Conservation (phyloP, 306 rosid species). For the Vigna hirtella region DNA sequence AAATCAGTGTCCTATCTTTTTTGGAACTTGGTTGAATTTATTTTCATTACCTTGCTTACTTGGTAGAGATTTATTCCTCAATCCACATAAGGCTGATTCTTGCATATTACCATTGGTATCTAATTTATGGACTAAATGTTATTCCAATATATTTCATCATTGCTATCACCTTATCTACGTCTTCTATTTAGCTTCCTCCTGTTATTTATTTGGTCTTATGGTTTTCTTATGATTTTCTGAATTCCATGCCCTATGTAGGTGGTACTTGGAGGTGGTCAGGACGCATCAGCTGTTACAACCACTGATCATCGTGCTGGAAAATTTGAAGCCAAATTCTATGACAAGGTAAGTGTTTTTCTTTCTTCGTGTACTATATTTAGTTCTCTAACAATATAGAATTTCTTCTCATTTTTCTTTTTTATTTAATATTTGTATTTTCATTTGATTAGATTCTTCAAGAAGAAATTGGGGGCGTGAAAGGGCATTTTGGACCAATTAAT, state of each 20-base stretch:
- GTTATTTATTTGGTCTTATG: background rate
- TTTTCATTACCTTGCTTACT: background rate
- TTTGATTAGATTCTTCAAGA: constrained; percentile 85
- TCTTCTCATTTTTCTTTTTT: background rate
- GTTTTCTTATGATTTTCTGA: constrained; percentile 3
- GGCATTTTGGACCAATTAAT: constrained; percentile 98
- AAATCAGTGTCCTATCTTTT: background rate
- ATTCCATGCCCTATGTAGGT: constrained; percentile 54
- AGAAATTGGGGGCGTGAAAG: constrained; percentile 98
- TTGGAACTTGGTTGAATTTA: background rate
- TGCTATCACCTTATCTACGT: background rate
- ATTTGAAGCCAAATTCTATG: constrained; percentile 91
- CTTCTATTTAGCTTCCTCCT: constrained; percentile 11
- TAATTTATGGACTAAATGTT: background rate
- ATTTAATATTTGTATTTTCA: constrained; percentile 23
- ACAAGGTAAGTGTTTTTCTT: constrained; percentile 60
- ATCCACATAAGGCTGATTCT: background rate
- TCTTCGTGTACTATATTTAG: background rate
- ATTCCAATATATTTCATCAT: background rate
- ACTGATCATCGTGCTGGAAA: constrained; percentile 91
- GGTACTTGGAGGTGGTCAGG: constrained; percentile 99
- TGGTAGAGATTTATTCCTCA: background rate
- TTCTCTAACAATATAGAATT: background rate
- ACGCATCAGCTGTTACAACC: constrained; percentile 85
- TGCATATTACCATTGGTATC: background rate